phyloP scores from a whole-genome alignment of 1,139 yeast genomes.

The Hansenula anomala region DNA sequence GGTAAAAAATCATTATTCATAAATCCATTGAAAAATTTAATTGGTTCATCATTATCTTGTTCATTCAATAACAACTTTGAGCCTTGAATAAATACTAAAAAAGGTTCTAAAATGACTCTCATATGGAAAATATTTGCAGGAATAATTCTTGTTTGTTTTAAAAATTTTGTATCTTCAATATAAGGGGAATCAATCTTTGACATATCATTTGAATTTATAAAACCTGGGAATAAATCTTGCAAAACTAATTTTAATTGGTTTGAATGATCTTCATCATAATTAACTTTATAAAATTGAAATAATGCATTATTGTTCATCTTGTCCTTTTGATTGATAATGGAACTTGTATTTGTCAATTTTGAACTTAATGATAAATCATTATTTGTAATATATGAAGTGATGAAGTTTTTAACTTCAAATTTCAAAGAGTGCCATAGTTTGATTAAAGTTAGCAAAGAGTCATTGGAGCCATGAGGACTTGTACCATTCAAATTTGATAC shows the following conservation, averaged over 20 bases:
- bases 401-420: conserved; percentile 51
- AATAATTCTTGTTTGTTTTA: conserved; percentile 62
- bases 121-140: conserved; percentile 78
- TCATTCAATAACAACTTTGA: conserved; percentile 37
- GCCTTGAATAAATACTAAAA: conserved; percentile 44
- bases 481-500: not conserved
- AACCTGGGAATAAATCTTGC: conserved; percentile 61
- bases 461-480: too few species aligned
- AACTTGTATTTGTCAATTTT: conserved; percentile 7
- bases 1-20: conserved; percentile 64
- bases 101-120: conserved; percentile 59
- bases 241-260: conserved; percentile 42
- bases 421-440: conserved; percentile 57
- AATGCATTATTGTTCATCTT: conserved; percentile 25
- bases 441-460: conserved; percentile 40
- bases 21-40: conserved; percentile 54
- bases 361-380: conserved; percentile 11
- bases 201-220: conserved; percentile 32
- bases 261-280: conserved; percentile 33
- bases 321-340: conserved; percentile 3
- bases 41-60: conserved; percentile 25
- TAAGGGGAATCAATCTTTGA: conserved; percentile 40
- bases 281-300: conserved; percentile 48
- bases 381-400: conserved; percentile 51
- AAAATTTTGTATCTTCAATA: conserved; percentile 52